Conservation (phyloP, 345 rosid genomes). For the Ailanthus altissimus region DNA sequence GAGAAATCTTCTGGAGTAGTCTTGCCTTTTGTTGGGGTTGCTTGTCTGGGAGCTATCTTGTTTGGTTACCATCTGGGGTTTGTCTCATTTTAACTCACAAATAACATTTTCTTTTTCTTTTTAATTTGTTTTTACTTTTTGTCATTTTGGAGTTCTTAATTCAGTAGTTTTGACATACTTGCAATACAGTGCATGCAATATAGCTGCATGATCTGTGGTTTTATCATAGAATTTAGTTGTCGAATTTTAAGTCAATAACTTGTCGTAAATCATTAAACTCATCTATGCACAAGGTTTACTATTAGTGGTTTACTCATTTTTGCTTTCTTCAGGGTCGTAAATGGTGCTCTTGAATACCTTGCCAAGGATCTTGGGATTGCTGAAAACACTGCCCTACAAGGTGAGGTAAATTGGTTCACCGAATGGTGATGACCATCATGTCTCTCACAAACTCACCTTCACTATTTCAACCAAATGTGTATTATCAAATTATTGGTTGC, state of each 20-base stretch:
- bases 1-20: constrained; percentile 71
- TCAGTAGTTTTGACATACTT: not conserved
- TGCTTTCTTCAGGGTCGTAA: constrained; percentile 70
- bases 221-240: not conserved
- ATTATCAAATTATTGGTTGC: not conserved
- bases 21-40: constrained; percentile 86
- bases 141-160: not conserved
- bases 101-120: not conserved
- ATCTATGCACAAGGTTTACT: not conserved
- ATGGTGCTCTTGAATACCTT: constrained; percentile 95
- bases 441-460: not conserved
- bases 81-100: constrained; percentile 21
- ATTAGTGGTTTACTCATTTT: not conserved
- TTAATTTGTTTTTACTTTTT: too few relatives aligned
- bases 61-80: constrained; percentile 99
- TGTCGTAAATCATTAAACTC: not conserved
- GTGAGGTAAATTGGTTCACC: constrained; percentile 39
- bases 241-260: constrained; percentile 7
- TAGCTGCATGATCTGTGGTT: not conserved
- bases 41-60: constrained; percentile 92
- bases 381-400: constrained; percentile 86
- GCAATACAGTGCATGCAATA: not conserved
- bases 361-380: constrained; percentile 93
- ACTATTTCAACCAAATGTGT: not conserved
- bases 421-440: not conserved